Evolutionary conservation across 139 green algal genomes (phyloP).

Genomic region (Axilococcus clingmanii): DNA sequence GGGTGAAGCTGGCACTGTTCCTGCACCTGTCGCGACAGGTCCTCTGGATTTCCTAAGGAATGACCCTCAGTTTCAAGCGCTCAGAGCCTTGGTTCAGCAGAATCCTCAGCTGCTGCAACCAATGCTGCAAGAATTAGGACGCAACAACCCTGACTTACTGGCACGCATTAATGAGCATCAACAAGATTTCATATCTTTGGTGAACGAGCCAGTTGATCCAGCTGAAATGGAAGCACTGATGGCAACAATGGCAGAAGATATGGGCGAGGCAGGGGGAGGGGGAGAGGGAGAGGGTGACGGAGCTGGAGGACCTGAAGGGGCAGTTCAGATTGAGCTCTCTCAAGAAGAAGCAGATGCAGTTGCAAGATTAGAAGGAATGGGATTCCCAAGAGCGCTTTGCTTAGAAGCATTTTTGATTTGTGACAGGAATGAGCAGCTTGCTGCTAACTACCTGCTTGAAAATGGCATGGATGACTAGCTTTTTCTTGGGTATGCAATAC

Average conservation of each 20-base stretch:
- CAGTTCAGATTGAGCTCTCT: slow-evolving; percentile 49
- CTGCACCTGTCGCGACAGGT: slow-evolving; percentile 18
- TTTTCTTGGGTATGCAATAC: neutral
- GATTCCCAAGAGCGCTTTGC: slow-evolving; percentile 65
- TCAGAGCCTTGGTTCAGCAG: slow-evolving; percentile 76
- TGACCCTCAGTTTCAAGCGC: slow-evolving; percentile 75
- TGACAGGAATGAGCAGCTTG: slow-evolving; percentile 91
- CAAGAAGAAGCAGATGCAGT: slow-evolving; percentile 70
- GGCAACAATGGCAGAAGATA: slow-evolving; percentile 27
- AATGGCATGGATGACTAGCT: slow-evolving; percentile 12
- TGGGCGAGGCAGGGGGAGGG: slow-evolving; percentile 10
- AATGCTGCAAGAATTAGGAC: slow-evolving; percentile 95
- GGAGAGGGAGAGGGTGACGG: neutral
- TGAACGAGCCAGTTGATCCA: slow-evolving; percentile 63
- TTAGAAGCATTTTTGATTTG: slow-evolving; percentile 90
- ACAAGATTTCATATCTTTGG: slow-evolving; percentile 81
- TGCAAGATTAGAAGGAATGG: slow-evolving; percentile 70
- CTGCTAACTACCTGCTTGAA: slow-evolving; percentile 96
- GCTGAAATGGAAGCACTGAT: slow-evolving; percentile 17
- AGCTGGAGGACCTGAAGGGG: neutral
- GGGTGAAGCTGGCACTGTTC: slow-evolving; percentile 20
- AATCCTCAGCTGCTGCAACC: slow-evolving; percentile 89
- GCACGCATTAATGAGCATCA: slow-evolving; percentile 79
- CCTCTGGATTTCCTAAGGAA: slow-evolving; percentile 69
- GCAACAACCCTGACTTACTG: slow-evolving; percentile 78